A percentile compares a stretch with the other conserved stretches of the same genome.
Conservation (phyloP, 305 asterid species). For the Salvia sclarea region DNA sequence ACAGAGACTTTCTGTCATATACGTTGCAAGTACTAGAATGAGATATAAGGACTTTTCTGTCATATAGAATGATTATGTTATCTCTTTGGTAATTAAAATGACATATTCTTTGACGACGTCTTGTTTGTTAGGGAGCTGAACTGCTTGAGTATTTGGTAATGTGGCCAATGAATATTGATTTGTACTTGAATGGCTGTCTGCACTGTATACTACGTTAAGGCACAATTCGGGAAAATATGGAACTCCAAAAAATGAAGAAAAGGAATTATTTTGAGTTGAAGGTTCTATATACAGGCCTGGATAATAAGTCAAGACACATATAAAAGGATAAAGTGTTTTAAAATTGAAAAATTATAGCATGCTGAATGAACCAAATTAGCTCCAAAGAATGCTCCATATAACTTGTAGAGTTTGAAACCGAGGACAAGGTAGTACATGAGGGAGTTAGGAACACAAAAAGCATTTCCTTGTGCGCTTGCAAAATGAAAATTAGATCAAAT, state of each 20-base stretch:
- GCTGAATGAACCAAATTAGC: too few relatives aligned
- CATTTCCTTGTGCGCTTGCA: too few relatives aligned
- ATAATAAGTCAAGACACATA: neutral
- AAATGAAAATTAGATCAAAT: too few relatives aligned
- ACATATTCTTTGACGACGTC: neutral
- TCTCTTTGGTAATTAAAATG: slow-evolving; percentile 15
- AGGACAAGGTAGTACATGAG: too few relatives aligned
- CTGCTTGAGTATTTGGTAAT: slow-evolving; percentile 10
- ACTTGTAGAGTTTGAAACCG: too few relatives aligned
- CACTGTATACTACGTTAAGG: neutral
- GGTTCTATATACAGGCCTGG: neutral
- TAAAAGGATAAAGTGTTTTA: too few relatives aligned
- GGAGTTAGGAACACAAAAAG: too few relatives aligned
- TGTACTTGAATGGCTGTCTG: slow-evolving; percentile 1
- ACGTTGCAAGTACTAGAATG: neutral
- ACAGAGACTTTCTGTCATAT: neutral
- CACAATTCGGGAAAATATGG: neutral
- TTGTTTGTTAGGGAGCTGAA: neutral
- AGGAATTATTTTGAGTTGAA: neutral
- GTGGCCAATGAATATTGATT: neutral
- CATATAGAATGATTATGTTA: slow-evolving; percentile 3
- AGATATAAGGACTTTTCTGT: neutral
- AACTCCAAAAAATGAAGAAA: neutral
- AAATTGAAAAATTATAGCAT: too few relatives aligned
- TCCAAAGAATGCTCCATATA: too few relatives aligned